Base-by-base conservation (phyloP, 257 asterid species). In the Ligustrum vulgare region DNA sequence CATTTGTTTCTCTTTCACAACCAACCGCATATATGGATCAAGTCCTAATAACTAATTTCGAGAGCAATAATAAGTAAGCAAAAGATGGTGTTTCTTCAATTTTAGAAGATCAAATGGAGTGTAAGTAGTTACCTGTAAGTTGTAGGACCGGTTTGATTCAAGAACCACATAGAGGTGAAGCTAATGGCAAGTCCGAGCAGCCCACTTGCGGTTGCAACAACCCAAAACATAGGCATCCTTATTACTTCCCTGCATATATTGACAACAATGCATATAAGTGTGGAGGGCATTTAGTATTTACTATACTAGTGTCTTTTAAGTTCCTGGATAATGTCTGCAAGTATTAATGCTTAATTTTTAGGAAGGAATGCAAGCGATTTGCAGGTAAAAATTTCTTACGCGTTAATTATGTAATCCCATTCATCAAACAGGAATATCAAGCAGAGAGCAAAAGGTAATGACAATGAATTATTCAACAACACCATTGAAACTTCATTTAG, bases 401-500 rank as follows among this genome's bases (percentile, higher is more conserved):
- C 81, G 37, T 86, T 77, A 37, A 72, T 72, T 31, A 86, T 73
- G 43, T 83, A 86, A 33, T 58, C 56, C 89, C 89, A 86, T 73
- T 86, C 89, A 64, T 81, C 74, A n/a, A 83, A 83, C 41, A 81
- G 8, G 75, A 83, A 70, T 43, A 86, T 86, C 82, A 86, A 77
- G 78, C 78, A 49, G 75, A 83, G 72, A 32, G 84, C 89, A 69
- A 83, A 86, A 60, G 89, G 89, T 79, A 86, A 72, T 69, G 89
- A 86, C 74, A 86, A 41, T 8, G 76, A 37, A 79, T 83, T 86
- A 69, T 86, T 86, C 72, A 86, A 84, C 78, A 86, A 71, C 76
- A 86, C 89, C 89, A 86, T 86, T 43, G 89, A 86, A 32, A 81
- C 80, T 81, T 86, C 89, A 56, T 86, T 83, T 54, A 86, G 86